These are phyloP conservation scores for Serendipita sp. DNA, from an alignment of 768 basidiomycete genomes.

Conservation along the genomic window DNA sequence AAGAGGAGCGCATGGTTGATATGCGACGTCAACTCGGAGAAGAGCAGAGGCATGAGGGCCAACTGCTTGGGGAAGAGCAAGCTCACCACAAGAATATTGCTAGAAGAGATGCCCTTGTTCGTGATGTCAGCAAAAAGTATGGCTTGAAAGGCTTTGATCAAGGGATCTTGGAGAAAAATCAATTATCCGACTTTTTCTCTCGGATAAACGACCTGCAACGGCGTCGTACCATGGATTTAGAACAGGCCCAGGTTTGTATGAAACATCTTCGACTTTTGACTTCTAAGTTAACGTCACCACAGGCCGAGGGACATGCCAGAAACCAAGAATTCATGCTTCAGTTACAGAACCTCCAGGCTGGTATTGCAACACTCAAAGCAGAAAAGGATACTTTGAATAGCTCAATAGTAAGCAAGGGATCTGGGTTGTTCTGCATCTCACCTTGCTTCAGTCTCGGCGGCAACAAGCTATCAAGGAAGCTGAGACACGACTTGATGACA, in stretches of 20 bases:
- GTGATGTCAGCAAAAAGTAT: constrained; percentile 47
- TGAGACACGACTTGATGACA: constrained; percentile 40
- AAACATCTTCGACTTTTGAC: neutral
- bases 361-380: constrained; percentile 35
- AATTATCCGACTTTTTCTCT: constrained; percentile 57
- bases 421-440: neutral
- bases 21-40: constrained; percentile 16
- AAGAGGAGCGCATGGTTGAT: constrained; percentile 11
- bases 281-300: neutral
- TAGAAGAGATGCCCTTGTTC: constrained; percentile 59
- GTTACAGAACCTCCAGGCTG: constrained; percentile 37
- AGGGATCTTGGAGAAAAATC: constrained; percentile 49
- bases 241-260: constrained; percentile 43
- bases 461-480: constrained; percentile 28
- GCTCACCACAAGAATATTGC: constrained; percentile 52
- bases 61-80: constrained; percentile 59
- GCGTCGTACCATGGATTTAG: constrained; percentile 44
- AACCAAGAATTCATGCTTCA: constrained; percentile 51
- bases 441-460: constrained; percentile 3
- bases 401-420: constrained; percentile 32
- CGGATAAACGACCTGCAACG: constrained; percentile 46
- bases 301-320: constrained; percentile 39
- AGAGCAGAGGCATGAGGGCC: constrained; percentile 27
- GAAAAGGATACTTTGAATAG: constrained; percentile 35
- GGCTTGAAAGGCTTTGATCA: constrained; percentile 59